Conservation (phyloP, 2,329 filamentous ascomycete genomes). For the Colletotrichum sp. region DNA sequence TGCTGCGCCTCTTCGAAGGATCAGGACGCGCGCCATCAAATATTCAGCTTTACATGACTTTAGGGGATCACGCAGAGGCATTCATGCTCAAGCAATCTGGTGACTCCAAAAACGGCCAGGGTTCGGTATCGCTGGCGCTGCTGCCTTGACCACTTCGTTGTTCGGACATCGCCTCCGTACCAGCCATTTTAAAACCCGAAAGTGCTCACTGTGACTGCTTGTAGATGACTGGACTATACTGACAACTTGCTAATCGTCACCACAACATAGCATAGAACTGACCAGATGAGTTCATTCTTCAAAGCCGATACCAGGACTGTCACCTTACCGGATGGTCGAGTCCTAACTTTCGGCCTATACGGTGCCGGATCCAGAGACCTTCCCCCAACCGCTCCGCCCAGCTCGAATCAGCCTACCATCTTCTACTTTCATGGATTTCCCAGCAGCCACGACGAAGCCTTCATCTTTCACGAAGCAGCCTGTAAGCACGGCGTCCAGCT, state of each 20-base stretch:
- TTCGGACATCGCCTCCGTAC: background rate
- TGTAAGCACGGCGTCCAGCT: conserved; percentile 33
- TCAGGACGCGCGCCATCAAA: background rate
- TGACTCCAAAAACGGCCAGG: background rate
- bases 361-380: background rate
- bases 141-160: background rate
- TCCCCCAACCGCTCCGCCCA: background rate
- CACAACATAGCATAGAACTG: background rate
- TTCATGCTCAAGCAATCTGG: background rate
- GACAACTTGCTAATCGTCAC: background rate
- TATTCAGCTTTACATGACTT: background rate
- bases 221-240: background rate
- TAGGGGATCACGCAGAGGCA: background rate
- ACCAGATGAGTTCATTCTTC: background rate
- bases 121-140: background rate
- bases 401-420: background rate
- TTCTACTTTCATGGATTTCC: conserved; percentile 47
- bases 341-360: background rate
- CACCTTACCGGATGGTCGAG: background rate
- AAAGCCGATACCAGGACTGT: background rate
- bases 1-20: background rate
- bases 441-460: conserved; percentile 41
- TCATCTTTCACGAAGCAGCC: conserved; percentile 27
- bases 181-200: background rate
- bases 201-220: background rate